Evolutionary conservation across 2,329 filamentous ascomycete species (phyloP).

Genomic region (Rachicladosporium sp.): DNA sequence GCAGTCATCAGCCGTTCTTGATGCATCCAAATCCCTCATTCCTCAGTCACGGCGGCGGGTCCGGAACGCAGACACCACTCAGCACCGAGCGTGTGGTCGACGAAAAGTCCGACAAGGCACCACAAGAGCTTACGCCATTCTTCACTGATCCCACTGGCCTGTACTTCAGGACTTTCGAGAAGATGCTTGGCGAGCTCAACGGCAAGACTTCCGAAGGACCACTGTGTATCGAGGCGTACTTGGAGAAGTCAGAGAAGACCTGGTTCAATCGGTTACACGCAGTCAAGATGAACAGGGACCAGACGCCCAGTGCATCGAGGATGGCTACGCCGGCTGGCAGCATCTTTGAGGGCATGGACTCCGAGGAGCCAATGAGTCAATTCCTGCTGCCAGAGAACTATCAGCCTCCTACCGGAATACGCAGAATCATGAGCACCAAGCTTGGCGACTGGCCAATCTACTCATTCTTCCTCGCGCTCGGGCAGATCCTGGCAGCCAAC

Average conservation of each 20-base stretch:
- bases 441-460: constrained; percentile 50
- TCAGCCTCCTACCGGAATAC: constrained; percentile 42
- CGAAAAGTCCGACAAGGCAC: constrained; percentile 48
- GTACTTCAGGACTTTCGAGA: constrained; percentile 47
- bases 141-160: constrained; percentile 53
- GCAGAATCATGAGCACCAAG: constrained; percentile 42
- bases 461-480: constrained; percentile 47
- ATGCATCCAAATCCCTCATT: constrained; percentile 16
- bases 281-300: constrained; percentile 43
- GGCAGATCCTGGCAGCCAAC: constrained; percentile 53
- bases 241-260: constrained; percentile 53
- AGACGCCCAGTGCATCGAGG: constrained; percentile 17
- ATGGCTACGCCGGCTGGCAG: constrained; percentile 24
- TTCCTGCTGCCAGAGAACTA: constrained; percentile 46
- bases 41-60: neutral
- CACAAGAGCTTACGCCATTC: constrained; percentile 55
- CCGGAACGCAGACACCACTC: constrained; percentile 24
- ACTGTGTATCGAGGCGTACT: constrained; percentile 53
- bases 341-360: constrained; percentile 13
- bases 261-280: constrained; percentile 50
- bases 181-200: constrained; percentile 42
- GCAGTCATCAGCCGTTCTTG: constrained; percentile 14
- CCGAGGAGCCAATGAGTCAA: constrained; percentile 32
- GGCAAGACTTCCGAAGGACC: constrained; percentile 45
- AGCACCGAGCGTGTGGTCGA: constrained; percentile 47